A percentile compares a stretch with the other conserved stretches of the same genome.
phyloP scores from a whole-genome alignment of 345 rosid species.

The Populus deltoides region DNA sequence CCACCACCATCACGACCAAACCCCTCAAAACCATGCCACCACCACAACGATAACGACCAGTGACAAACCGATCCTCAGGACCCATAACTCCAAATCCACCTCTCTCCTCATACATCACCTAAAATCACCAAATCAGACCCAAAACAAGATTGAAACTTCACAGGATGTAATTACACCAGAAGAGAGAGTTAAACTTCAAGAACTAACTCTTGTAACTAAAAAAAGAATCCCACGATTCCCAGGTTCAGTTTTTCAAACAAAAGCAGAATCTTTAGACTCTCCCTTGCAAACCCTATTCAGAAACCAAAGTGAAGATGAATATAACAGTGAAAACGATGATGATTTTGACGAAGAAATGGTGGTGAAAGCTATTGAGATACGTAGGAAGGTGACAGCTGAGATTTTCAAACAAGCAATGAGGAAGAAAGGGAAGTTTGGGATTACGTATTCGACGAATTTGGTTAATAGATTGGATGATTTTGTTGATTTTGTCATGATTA shows the following conservation, averaged over 20 bases:
- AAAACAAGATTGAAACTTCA: conserved; percentile 12
- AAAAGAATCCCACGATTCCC: conserved; percentile 70
- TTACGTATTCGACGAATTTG: conserved; percentile 74
- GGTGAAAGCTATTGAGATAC: conserved; percentile 59
- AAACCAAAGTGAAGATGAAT: neutral
- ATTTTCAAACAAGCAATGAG: conserved; percentile 58
- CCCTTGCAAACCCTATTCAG: conserved; percentile 40
- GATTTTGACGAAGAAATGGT: conserved; percentile 60
- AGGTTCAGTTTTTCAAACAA: conserved; percentile 41
- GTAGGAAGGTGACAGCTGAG: conserved; percentile 73
- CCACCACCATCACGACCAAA: conserved; percentile 20
- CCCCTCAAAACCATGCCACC: neutral
- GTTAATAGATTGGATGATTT: conserved; percentile 49
- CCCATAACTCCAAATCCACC: conserved; percentile 53
- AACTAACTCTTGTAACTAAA: conserved; percentile 49
- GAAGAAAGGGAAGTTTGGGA: conserved; percentile 76
- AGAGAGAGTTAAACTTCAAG: conserved; percentile 50
- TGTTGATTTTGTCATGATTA: conserved; percentile 70
- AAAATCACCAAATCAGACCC: conserved; percentile 10
- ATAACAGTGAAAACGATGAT: conserved; percentile 23
- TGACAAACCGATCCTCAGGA: conserved; percentile 37
- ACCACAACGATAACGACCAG: conserved; percentile 9
- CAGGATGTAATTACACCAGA: conserved; percentile 28
- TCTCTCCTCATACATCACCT: conserved; percentile 41
- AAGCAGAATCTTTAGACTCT: conserved; percentile 20